Evolutionary conservation across 2,329 filamentous ascomycete genomes (phyloP).

Genomic region (Fulvia fulva): DNA sequence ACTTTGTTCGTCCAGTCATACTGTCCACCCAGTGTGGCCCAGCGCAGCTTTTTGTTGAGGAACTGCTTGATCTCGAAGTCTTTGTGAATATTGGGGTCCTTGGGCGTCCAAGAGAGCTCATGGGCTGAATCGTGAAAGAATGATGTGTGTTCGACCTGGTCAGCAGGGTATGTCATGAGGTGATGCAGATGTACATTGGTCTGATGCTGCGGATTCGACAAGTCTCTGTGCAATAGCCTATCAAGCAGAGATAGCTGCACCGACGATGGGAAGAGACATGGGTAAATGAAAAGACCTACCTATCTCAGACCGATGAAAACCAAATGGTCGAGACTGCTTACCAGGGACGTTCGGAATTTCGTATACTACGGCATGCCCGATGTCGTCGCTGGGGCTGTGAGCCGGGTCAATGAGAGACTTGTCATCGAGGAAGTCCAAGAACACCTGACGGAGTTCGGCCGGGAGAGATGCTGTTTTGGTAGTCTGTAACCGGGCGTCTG

Average conservation of each 20-base stretch:
- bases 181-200: constrained; percentile 92
- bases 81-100: constrained; percentile 70
- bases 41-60: constrained; percentile 77
- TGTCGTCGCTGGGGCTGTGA: neutral
- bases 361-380: constrained; percentile 38
- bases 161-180: constrained; percentile 59
- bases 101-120: constrained; percentile 48
- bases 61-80: constrained; percentile 66
- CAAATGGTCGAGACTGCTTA: constrained; percentile 37
- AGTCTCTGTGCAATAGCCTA: constrained; percentile 71
- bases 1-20: constrained; percentile 91
- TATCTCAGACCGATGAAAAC: constrained; percentile 22
- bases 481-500: neutral
- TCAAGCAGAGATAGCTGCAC: constrained; percentile 69
- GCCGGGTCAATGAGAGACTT: neutral
- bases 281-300: constrained; percentile 70
- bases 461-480: constrained; percentile 2
- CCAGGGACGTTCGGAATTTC: constrained; percentile 66
- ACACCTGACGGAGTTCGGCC: constrained; percentile 11
- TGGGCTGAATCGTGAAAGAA: constrained; percentile 49
- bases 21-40: constrained; percentile 91
- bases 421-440: constrained; percentile 18
- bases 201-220: constrained; percentile 68
- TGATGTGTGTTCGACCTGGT: constrained; percentile 42
- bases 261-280: constrained; percentile 64